Conservation (phyloP, 2,329 filamentous ascomycete species). For the Phyllosticta ampelicida region DNA sequence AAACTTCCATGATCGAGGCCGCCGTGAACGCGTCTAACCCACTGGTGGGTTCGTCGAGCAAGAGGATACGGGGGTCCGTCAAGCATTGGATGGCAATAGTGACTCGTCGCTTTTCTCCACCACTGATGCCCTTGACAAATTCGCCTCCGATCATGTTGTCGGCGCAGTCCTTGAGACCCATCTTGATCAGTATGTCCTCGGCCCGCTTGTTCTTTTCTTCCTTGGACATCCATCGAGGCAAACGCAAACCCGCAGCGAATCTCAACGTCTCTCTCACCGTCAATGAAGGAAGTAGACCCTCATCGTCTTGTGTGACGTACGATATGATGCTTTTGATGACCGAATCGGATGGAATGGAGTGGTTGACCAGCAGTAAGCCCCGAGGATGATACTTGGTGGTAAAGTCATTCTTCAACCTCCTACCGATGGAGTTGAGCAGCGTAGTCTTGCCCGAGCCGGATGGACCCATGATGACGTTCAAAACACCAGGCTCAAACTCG, state of each 20-base stretch:
- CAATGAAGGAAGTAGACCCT: slow-evolving; percentile 60
- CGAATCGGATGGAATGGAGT: slow-evolving; percentile 52
- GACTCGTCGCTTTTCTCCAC: slow-evolving; percentile 67
- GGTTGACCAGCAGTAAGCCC: slow-evolving; percentile 60
- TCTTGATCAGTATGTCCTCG: slow-evolving; percentile 61
- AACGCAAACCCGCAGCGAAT: slow-evolving; percentile 56
- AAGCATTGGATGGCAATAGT: slow-evolving; percentile 69
- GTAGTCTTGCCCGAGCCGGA: slow-evolving; percentile 70
- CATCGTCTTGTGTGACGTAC: slow-evolving; percentile 70
- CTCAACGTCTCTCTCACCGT: slow-evolving; percentile 65
- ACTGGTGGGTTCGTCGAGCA: slow-evolving; percentile 67
- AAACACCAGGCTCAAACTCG: slow-evolving; percentile 54
- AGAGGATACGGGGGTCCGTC: slow-evolving; percentile 60
- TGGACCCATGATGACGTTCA: slow-evolving; percentile 74
- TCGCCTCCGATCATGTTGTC: slow-evolving; percentile 64
- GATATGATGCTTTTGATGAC: slow-evolving; percentile 64
- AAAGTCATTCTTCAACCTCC: slow-evolving; percentile 51
- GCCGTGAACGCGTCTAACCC: slow-evolving; percentile 71
- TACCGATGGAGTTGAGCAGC: slow-evolving; percentile 61
- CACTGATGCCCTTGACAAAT: slow-evolving; percentile 65
- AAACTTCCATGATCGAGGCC: slow-evolving; percentile 63
- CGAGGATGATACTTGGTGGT: slow-evolving; percentile 51
- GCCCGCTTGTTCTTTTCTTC: slow-evolving; percentile 57
- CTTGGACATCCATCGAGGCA: slow-evolving; percentile 59
- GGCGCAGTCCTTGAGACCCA: slow-evolving; percentile 69